Evolutionary conservation across 306 rosid genomes (phyloP), one percentile per base, ranked within the genome.

Genomic region (Acacia melanoxylon): DNA sequence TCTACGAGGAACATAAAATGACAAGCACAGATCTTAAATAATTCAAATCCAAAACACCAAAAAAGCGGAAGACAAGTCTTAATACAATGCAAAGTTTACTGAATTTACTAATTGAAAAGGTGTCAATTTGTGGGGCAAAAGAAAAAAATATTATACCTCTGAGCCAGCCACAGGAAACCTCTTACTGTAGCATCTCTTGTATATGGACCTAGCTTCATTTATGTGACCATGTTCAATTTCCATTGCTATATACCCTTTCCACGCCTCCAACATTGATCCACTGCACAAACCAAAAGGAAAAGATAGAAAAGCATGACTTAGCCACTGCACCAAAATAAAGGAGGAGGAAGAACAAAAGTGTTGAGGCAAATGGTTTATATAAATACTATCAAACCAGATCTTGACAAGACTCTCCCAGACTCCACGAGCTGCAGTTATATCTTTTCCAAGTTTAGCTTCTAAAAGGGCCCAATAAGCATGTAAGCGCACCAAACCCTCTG

Each of bases 401-500:
- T 92, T 95, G 52, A 95, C 93, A 80, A 90, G 85, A 85, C 81
- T 90, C 82, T 95, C 98, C 98, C 98, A 93, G 74, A 91, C 95
- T 86, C 94, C 95, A 82, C 98, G 93, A 75, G 99, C 98, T 67
- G 90, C 93, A 79, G 63, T 81, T 80, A 87, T 35, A 86, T 93
- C 94, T 45, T 91, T 88, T 51, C 87, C 95, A 56, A 89, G 75
- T 68, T 75, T 88, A 74, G 83, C 70, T 91, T 95, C 99, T 59
- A 95, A 86, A 82, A 68, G 93, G 58, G 98, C 98, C 99, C 99
- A 95, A 86, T 95, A 93, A 75, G 91, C 88, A 88, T 93, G 87
- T 59, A 95, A 84, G 33, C 42, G 94, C 82, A 93, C 76, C 83
- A 93, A 85, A 78, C 81, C 86, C 81, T 90, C 90, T 4, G 92